Evolutionary conservation across 805 yeast genomes (phyloP), one percentile per base, ranked within the genome.

Genomic region (Wickerhamomyces queroliae): DNA sequence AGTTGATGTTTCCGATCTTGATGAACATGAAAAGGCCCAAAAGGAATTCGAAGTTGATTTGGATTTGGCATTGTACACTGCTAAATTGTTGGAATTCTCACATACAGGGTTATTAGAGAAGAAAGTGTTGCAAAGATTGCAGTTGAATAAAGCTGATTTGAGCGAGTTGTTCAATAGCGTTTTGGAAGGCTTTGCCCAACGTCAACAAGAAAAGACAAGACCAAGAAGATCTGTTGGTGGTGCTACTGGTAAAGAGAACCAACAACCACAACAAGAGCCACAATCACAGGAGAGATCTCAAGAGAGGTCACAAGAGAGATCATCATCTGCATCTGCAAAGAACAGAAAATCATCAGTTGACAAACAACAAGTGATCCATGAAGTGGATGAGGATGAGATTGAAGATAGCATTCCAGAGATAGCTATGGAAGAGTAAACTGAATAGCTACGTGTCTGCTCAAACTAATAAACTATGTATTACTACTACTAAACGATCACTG

Each of bases 61-160:
- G 38, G 64, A 58, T 9, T 50, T 74, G 16, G 66, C 74, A 44
- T 64, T 69, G 15, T 66, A 51, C 38, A 55, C 69, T 0, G 55
- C 68, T 21, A 72, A 72, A 43, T 39, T 74, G 30, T 47, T 62
- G 15, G 53, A 60, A 7, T 55, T 75, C 29, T 40, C 55, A 12
- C 59, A 62, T 16, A 42, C 63, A 8, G 64, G 61, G 0, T 53
- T 70, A 41, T 49, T 68, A 4, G 53, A 56, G 18, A 47, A 45
- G 1, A 47, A 35, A 3, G 40, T 63, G 3, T 39, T 44, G 7
- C 42, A 50, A 7, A 58, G 80, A 47, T 38, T 74, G 7, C 44
- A 44, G 21, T 53, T 70, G 36, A 74, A 74, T 48, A 27, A 50
- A 12, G 51, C 49, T 2, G 52, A 42, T 22, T 44, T 72, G 13